A percentile compares a stretch with the other conserved stretches of the same genome.
These are phyloP conservation scores for Citrullus colocynthis DNA, from an alignment of 306 rosid species.

Conservation along the genomic window DNA sequence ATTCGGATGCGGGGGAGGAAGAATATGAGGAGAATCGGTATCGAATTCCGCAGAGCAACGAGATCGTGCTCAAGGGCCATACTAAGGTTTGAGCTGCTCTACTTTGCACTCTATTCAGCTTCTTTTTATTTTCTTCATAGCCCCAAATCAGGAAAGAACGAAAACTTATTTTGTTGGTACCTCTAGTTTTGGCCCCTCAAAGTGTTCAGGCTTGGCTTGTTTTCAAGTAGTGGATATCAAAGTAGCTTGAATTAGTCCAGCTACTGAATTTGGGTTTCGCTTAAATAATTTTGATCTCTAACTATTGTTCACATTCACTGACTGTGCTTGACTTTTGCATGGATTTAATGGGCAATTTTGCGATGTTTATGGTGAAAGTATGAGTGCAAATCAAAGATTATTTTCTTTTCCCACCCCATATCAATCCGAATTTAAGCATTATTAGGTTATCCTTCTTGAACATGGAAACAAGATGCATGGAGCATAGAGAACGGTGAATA, in stretches of 20 bases:
- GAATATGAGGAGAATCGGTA: constrained; percentile 28
- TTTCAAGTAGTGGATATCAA: background rate
- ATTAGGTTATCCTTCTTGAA: background rate
- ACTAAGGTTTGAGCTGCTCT: constrained; percentile 36
- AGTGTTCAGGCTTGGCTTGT: background rate
- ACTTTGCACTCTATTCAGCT: background rate
- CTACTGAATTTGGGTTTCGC: background rate
- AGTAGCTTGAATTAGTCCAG: background rate
- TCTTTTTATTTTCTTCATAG: background rate
- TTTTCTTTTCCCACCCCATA: background rate
- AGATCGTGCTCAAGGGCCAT: constrained; percentile 90
- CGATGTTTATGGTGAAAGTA: background rate
- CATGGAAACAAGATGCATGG: background rate
- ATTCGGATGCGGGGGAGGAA: constrained; percentile 26
- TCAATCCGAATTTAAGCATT: background rate
- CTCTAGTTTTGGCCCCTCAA: background rate
- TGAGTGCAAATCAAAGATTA: background rate
- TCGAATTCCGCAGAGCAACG: constrained; percentile 79
- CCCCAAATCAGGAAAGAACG: background rate
- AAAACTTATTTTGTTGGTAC: background rate
- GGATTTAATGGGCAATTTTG: background rate
- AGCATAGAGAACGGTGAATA: background rate
- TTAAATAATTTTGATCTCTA: background rate
- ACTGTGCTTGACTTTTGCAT: background rate
- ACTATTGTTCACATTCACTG: background rate